Evolutionary conservation across 148 eudicot species (phyloP).

Genomic region (Rhododendron simsii): DNA sequence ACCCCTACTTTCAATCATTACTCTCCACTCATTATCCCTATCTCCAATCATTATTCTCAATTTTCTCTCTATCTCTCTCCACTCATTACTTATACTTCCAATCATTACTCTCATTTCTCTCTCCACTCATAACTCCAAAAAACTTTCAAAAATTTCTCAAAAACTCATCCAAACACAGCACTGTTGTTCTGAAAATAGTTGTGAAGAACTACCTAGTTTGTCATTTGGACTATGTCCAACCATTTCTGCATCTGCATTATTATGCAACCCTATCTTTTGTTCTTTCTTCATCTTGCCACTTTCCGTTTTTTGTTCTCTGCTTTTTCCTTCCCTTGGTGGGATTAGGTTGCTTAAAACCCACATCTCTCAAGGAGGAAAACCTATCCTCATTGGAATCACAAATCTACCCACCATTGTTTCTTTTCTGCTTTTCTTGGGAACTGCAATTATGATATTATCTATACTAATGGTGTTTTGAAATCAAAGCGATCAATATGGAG

Average conservation of each 20-base stretch:
- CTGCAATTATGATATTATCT: neutral
- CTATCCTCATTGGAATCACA: neutral
- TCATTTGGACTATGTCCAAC: neutral
- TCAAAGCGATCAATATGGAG: constrained; percentile 77
- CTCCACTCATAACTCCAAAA: too few species aligned
- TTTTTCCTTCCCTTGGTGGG: neutral
- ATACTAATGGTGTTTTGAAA: constrained; percentile 57
- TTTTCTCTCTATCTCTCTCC: too few species aligned
- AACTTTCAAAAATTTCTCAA: too few species aligned
- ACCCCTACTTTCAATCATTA: too few species aligned
- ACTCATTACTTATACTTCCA: too few species aligned
- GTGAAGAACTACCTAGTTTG: neutral
- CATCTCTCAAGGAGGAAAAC: neutral
- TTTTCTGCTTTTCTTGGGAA: too few species aligned
- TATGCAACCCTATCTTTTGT: neutral
- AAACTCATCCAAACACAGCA: too few species aligned
- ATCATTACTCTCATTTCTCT: too few species aligned
- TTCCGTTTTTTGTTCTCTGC: neutral
- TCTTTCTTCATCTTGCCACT: neutral
- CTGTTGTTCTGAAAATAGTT: neutral
- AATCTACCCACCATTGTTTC: too few species aligned
- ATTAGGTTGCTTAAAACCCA: neutral
- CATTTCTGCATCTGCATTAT: neutral
- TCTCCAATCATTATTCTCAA: too few species aligned
- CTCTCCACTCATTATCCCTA: too few species aligned